Conservation (phyloP, 768 basidiomycete genomes). For the Termitomyces sp. region DNA sequence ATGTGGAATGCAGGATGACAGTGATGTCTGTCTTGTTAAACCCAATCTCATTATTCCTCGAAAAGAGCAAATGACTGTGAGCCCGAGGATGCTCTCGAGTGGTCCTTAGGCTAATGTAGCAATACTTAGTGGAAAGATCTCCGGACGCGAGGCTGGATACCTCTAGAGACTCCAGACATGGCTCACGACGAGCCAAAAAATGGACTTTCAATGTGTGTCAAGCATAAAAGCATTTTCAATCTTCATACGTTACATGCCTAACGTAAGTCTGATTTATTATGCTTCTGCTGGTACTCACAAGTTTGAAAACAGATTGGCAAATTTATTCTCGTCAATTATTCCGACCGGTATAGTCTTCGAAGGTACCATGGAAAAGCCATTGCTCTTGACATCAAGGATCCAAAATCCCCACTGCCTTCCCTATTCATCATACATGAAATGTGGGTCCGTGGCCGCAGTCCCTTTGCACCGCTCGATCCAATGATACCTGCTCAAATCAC, state of each 20-base stretch:
- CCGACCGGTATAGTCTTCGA: conserved; percentile 7
- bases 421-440: conserved; percentile 34
- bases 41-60: background rate
- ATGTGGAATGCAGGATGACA: too few relatives aligned
- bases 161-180: conserved; percentile 6
- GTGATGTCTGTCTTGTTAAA: background rate
- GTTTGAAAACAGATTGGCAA: conserved; percentile 14
- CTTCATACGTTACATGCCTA: conserved; percentile 23
- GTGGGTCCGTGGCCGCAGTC: conserved; percentile 27
- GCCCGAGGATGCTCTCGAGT: conserved; percentile 1
- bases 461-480: conserved; percentile 20
- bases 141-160: conserved; percentile 19
- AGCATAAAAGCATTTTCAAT: conserved; percentile 22
- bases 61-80: background rate
- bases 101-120: conserved; percentile 1
- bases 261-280: conserved; percentile 16
- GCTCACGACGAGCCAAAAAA: conserved; percentile 23
- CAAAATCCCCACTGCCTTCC: conserved; percentile 26
- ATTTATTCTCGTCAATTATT: conserved; percentile 29
- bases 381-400: conserved; percentile 25
- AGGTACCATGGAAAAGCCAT: conserved; percentile 29
- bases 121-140: conserved; percentile 21
- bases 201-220: conserved; percentile 19
- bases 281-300: conserved; percentile 7
- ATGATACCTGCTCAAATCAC: conserved; percentile 11